phyloP scores from a whole-genome alignment of 225 moss, liverwort and hornwort genomes.

The Takakia lepidozioides region DNA sequence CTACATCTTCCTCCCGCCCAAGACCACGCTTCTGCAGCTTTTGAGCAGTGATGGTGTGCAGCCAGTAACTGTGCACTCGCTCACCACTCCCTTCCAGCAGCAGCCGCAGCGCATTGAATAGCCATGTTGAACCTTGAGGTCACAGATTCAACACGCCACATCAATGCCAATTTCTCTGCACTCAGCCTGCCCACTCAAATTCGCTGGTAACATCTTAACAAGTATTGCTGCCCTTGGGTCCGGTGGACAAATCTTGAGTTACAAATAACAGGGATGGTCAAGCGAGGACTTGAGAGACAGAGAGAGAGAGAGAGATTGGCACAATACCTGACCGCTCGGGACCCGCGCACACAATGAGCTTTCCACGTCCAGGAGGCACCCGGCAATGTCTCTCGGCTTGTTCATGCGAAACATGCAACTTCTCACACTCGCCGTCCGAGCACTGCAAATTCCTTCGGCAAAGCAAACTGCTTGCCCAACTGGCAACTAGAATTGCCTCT shows the following conservation, averaged over 20 bases:
- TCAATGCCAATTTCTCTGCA: not conserved
- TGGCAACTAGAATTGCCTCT: no score
- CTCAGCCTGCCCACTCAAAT: not conserved
- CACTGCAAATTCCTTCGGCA: not conserved
- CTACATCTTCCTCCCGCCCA: slow-evolving; percentile 1
- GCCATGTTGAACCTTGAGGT: slow-evolving; percentile 1
- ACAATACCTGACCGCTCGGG: slow-evolving; percentile 6
- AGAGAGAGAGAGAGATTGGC: not conserved
- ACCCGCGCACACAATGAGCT: slow-evolving; percentile 1
- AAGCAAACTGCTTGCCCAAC: not conserved
- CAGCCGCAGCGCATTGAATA: slow-evolving; percentile 1
- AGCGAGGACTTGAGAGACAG: not conserved
- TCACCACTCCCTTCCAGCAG: not conserved
- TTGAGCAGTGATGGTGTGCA: slow-evolving; percentile 1
- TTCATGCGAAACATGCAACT: not conserved
- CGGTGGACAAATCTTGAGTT: no score
- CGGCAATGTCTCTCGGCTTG: not conserved
- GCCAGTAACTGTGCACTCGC: slow-evolving; percentile 2
- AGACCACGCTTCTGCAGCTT: not conserved
- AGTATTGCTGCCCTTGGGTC: no score
- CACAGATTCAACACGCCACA: not conserved
- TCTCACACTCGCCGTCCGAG: slow-evolving; percentile 1
- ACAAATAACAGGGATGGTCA: not conserved
- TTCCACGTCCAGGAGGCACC: not conserved
- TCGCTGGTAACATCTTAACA: no score